A percentile compares a stretch with the other conserved stretches of the same genome.
phyloP scores from a whole-genome alignment of 805 yeast genomes.

The Helenozyma baotianmanensis region DNA sequence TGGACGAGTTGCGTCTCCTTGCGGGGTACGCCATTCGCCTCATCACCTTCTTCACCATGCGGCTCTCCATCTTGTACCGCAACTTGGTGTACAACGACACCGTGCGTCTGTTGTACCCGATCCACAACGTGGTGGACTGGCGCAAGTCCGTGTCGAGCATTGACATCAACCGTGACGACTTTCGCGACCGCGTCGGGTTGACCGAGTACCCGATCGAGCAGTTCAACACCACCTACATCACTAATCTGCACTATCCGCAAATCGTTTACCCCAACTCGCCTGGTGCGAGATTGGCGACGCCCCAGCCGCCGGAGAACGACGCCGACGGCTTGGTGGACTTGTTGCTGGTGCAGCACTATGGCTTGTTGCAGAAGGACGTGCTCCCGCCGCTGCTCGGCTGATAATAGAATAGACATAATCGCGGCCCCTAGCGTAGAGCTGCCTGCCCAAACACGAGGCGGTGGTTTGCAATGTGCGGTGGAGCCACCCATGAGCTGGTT shows the following conservation, averaged over 20 bases:
- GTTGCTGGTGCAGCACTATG: conserved; percentile 7
- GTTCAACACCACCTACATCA: conserved; percentile 10
- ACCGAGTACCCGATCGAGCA: conserved; percentile 23
- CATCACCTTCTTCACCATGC: conserved; percentile 24
- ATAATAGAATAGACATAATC: too few species aligned
- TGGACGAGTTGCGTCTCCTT: conserved; percentile 15
- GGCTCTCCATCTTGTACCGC: conserved; percentile 27
- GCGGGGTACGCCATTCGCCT: conserved; percentile 29
- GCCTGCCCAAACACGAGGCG: too few species aligned
- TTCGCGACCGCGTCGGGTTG: conserved; percentile 17
- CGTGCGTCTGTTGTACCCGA: conserved; percentile 19
- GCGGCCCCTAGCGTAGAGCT: too few species aligned
- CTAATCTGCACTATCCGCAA: conserved; percentile 9
- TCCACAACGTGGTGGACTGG: conserved; percentile 23
- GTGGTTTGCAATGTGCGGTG: too few species aligned
- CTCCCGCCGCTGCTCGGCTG: conserved; percentile 3
- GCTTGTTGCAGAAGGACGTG: conserved; percentile 9
- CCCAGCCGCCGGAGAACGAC: conserved; percentile 1
- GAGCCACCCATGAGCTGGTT: too few species aligned
- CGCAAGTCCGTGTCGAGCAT: conserved; percentile 24
- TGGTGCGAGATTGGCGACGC: background rate
- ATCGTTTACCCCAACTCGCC: conserved; percentile 2
- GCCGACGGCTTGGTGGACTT: too few species aligned
- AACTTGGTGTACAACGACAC: conserved; percentile 22
- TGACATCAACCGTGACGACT: conserved; percentile 18